Conservation (phyloP, 2,329 filamentous ascomycete species). For the Fusarium brevicatenulatum region DNA sequence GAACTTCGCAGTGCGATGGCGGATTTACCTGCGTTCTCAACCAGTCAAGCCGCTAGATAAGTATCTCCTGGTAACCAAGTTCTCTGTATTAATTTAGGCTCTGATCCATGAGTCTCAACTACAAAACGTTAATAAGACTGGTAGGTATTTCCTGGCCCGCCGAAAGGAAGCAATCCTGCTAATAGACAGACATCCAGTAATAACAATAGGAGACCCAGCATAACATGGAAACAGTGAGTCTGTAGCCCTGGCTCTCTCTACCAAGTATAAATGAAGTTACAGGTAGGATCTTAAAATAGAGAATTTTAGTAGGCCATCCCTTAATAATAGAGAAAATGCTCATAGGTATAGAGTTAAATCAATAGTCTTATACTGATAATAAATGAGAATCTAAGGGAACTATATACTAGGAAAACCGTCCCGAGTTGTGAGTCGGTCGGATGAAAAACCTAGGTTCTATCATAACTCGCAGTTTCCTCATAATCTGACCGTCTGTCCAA, state of each 20-base stretch:
- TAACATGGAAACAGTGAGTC: background rate
- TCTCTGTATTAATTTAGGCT: no score
- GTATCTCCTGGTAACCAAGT: background rate
- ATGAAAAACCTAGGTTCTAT: background rate
- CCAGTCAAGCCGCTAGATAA: no score
- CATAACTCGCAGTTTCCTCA: background rate
- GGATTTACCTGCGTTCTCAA: rapidly evolving
- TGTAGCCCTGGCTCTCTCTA: background rate
- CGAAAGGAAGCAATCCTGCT: background rate
- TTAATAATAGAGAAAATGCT: background rate
- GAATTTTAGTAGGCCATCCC: rapidly evolving
- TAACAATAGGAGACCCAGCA: no score
- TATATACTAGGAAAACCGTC: background rate
- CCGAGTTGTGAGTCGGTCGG: background rate
- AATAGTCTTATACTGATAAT: rapidly evolving
- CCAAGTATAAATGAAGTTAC: background rate
- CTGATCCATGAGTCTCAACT: no score
- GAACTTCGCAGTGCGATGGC: rapidly evolving
- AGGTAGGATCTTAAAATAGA: rapidly evolving
- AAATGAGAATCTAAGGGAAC: rapidly evolving
- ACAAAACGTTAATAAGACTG: background rate
- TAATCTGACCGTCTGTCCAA: rapidly evolving
- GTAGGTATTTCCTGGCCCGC: background rate
- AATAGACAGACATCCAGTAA: background rate
- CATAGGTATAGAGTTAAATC: rapidly evolving